Evolutionary conservation across 2,329 filamentous ascomycete genomes (phyloP).

Genomic region (Penicillium sp.): DNA sequence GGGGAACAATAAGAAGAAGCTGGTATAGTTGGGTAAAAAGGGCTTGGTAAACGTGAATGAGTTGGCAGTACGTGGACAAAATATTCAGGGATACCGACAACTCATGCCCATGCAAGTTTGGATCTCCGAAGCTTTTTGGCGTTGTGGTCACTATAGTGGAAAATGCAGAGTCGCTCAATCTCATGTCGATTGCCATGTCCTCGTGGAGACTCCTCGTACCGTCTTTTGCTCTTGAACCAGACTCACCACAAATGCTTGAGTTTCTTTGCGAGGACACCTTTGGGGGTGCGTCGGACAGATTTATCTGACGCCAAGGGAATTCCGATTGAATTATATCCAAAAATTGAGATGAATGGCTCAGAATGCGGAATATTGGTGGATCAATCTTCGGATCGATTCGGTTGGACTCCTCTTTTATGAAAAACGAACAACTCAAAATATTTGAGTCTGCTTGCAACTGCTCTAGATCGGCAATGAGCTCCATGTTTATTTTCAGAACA

Average conservation of each 20-base stretch:
- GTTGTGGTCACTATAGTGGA: no score
- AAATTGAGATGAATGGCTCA: conserved; percentile 20
- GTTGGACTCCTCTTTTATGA: background rate
- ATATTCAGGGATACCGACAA: conserved; percentile 16
- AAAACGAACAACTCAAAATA: background rate
- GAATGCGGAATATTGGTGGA: conserved; percentile 21
- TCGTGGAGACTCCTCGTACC: background rate
- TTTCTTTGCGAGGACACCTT: no score
- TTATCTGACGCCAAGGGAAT: no score
- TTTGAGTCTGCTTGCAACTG: conserved; percentile 7
- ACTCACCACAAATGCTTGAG: background rate
- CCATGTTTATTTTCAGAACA: conserved; percentile 17
- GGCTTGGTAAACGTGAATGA: conserved; percentile 19
- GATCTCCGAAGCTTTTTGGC: background rate
- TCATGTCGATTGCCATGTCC: background rate
- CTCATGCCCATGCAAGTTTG: background rate
- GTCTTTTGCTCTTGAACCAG: background rate
- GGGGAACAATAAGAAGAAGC: conserved; percentile 19
- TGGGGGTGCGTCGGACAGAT: no score
- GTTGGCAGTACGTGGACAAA: conserved; percentile 19
- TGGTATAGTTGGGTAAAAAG: conserved; percentile 24
- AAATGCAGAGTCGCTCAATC: background rate
- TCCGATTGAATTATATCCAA: conserved; percentile 18
- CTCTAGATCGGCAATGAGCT: conserved; percentile 21
- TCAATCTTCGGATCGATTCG: conserved; percentile 11